A percentile compares a stretch with the other conserved stretches of the same genome.
phyloP scores from a whole-genome alignment of 2,329 filamentous ascomycete genomes.

The Trichoderma semiorbis region DNA sequence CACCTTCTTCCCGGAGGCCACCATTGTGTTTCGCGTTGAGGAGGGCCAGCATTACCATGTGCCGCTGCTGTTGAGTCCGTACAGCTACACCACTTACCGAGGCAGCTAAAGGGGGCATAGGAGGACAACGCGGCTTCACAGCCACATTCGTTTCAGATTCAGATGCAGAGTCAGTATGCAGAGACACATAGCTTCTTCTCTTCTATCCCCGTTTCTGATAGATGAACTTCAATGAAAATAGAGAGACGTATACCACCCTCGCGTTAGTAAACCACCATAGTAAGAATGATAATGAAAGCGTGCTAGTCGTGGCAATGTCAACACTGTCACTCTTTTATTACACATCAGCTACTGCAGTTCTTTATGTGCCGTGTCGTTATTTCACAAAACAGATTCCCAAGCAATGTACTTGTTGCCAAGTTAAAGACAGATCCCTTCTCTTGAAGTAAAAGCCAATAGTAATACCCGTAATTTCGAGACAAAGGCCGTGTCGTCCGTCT shows the following conservation, averaged over 20 bases:
- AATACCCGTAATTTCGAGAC: not conserved
- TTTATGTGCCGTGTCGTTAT: not conserved
- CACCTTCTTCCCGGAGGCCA: slow-evolving; percentile 60
- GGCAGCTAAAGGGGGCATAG: slow-evolving; percentile 54
- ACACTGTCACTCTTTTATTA: not conserved
- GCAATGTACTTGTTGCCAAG: not conserved
- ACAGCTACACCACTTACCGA: slow-evolving; percentile 78
- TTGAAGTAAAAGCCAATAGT: not conserved
- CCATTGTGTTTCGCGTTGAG: slow-evolving; percentile 51
- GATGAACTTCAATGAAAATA: too few species aligned
- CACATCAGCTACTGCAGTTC: not conserved
- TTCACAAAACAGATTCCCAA: not conserved
- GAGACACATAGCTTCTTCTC: too few species aligned
- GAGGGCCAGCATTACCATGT: slow-evolving; percentile 72
- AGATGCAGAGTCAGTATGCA: not conserved
- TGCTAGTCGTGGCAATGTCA: not conserved
- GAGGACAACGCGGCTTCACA: not conserved
- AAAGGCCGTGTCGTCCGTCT: not conserved
- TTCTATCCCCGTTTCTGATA: too few species aligned
- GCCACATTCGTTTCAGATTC: not conserved
- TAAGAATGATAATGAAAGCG: not conserved
- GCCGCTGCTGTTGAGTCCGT: slow-evolving; percentile 71
- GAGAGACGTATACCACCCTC: too few species aligned
- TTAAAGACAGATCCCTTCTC: not conserved
- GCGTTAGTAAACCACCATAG: too few species aligned